phyloP scores from a whole-genome alignment of 179 eudicot genomes.

The Heliamphora pulchella region DNA sequence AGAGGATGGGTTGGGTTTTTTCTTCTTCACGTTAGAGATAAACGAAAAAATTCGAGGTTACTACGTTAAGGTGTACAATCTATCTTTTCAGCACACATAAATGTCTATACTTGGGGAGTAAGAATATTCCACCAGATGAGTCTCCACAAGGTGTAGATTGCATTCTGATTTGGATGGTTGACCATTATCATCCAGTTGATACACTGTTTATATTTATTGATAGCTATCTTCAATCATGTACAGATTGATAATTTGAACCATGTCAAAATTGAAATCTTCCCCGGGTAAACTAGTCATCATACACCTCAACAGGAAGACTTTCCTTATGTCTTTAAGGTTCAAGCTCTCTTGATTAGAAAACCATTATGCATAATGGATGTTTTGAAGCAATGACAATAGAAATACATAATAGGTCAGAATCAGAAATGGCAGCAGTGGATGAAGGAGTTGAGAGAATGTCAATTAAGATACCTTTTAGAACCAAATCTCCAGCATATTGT shows the following conservation, averaged over 20 bases:
- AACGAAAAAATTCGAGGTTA: no score
- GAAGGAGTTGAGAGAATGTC: slow-evolving; percentile 12
- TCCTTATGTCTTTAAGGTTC: slow-evolving; percentile 8
- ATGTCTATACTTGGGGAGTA: neutral
- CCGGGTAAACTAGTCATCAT: neutral
- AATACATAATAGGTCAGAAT: neutral
- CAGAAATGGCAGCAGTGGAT: neutral
- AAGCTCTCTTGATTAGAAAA: neutral
- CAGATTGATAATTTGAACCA: neutral
- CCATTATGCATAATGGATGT: neutral
- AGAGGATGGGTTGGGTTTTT: neutral
- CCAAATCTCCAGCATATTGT: slow-evolving; percentile 83
- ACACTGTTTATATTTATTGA: neutral
- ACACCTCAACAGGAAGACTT: no score
- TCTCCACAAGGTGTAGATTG: no score
- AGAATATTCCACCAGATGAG: neutral
- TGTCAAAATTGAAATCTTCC: neutral
- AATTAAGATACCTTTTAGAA: slow-evolving; percentile 48
- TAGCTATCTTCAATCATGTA: neutral
- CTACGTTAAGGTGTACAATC: no score
- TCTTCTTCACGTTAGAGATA: neutral
- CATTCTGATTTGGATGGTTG: neutral
- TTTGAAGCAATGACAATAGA: slow-evolving; percentile 5
- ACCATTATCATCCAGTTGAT: neutral
- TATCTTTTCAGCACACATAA: neutral